Percentiles rank a stretch among this genome's conserved stretches.
Evolutionary conservation across 129 eudicot genomes (phyloP).

Genomic region (Pittosporum tobira): DNA sequence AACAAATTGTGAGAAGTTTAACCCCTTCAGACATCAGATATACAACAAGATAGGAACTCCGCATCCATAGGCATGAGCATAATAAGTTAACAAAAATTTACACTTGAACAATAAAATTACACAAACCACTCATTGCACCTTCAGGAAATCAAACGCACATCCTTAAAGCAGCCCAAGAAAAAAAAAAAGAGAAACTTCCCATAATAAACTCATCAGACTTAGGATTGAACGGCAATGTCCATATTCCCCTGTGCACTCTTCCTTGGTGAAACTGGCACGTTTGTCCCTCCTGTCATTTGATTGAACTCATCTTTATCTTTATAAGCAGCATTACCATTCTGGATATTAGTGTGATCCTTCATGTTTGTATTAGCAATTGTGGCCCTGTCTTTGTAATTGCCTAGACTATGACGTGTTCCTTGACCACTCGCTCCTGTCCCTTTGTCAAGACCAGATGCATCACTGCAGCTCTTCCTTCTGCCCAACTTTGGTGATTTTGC

Average conservation of each 20-base stretch:
- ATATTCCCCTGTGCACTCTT: slow-evolving; percentile 21
- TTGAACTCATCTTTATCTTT: slow-evolving; percentile 18
- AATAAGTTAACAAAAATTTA: slow-evolving; percentile 45
- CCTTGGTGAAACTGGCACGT: slow-evolving; percentile 16
- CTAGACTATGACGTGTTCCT: slow-evolving; percentile 48
- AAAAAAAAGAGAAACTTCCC: slow-evolving; percentile 11
- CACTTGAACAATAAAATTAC: slow-evolving; percentile 37
- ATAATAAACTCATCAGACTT: slow-evolving; percentile 24
- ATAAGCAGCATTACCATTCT: slow-evolving; percentile 10
- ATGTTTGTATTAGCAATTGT: slow-evolving; percentile 14
- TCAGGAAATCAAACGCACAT: slow-evolving; percentile 18
- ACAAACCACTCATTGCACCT: slow-evolving; percentile 31
- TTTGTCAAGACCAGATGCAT: slow-evolving; percentile 31
- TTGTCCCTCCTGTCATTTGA: slow-evolving; percentile 15
- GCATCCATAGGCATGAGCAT: slow-evolving; percentile 20
- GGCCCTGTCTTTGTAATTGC: slow-evolving; percentile 24
- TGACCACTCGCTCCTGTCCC: slow-evolving; percentile 19
- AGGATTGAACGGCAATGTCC: slow-evolving; percentile 35
- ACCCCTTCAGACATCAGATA: not conserved
- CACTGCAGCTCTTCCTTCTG: slow-evolving; percentile 74
- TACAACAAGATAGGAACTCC: slow-evolving; percentile 29
- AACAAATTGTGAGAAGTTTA: not conserved
- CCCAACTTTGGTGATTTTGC: slow-evolving; percentile 89
- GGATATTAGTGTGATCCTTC: slow-evolving; percentile 1
- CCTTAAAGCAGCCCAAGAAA: slow-evolving; percentile 19